phyloP scores from a whole-genome alignment of 805 yeast species.

The Pichia heedii region DNA sequence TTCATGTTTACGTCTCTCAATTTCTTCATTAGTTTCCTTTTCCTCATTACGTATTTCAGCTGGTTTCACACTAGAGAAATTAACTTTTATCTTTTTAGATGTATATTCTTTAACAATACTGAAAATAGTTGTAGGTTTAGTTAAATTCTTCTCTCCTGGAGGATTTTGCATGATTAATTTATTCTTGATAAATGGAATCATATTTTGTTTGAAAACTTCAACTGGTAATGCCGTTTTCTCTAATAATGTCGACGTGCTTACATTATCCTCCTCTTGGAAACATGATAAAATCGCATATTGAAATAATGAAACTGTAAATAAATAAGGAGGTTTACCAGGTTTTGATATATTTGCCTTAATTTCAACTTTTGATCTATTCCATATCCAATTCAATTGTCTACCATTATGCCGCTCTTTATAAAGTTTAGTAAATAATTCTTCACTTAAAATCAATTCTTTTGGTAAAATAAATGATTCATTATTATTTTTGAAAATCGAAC shows the following conservation, averaged over 20 bases:
- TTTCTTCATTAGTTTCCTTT: conserved; percentile 74
- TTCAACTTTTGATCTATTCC: conserved; percentile 92
- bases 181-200: conserved; percentile 71
- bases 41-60: conserved; percentile 62
- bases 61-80: conserved; percentile 40
- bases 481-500: conserved; percentile 21
- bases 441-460: conserved; percentile 50
- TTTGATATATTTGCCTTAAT: conserved; percentile 76
- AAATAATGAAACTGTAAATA: conserved; percentile 71
- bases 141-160: conserved; percentile 44
- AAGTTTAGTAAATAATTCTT: conserved; percentile 56
- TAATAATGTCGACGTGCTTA: conserved; percentile 50
- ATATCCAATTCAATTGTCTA: conserved; percentile 87
- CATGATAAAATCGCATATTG: conserved; percentile 83
- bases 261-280: conserved; percentile 61
- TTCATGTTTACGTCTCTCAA: conserved; percentile 48
- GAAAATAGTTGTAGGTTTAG: conserved; percentile 47
- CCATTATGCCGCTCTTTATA: conserved; percentile 76
- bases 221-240: conserved; percentile 60
- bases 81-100: conserved; percentile 75
- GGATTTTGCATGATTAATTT: conserved; percentile 65
- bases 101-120: conserved; percentile 75
- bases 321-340: conserved; percentile 72
- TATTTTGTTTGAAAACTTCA: conserved; percentile 63
- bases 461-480: conserved; percentile 55